These are phyloP conservation scores for Cytospora piceae DNA, from an alignment of 2,329 filamentous ascomycete genomes.

Conservation along the genomic window DNA sequence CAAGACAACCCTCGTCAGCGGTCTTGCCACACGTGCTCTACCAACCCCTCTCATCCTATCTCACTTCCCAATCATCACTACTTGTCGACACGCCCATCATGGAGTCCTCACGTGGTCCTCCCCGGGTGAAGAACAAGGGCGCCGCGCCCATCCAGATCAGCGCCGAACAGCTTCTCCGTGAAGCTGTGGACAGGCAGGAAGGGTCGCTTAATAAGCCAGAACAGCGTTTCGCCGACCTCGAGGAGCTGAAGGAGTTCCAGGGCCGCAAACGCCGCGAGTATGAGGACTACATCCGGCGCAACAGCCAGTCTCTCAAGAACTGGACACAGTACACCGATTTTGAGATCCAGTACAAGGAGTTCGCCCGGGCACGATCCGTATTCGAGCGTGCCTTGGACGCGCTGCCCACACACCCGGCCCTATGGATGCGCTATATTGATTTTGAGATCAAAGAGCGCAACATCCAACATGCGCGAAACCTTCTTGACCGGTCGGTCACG, in stretches of 20 bases:
- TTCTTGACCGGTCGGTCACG: conserved; percentile 92
- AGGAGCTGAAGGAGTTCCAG: conserved; percentile 97
- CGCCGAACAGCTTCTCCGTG: conserved; percentile 93
- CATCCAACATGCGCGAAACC: conserved; percentile 94
- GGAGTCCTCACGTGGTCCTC: conserved; percentile 89
- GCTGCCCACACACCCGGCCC: conserved; percentile 79
- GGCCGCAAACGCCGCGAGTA: conserved; percentile 95
- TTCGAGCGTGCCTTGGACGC: conserved; percentile 96
- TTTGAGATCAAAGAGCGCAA: conserved; percentile 90
- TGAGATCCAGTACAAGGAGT: conserved; percentile 99
- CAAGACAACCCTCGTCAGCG: not conserved
- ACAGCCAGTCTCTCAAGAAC: conserved; percentile 95
- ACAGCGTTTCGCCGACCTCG: conserved; percentile 92
- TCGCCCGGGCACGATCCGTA: conserved; percentile 84
- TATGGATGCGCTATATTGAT: conserved; percentile 95
- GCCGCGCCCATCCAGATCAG: conserved; percentile 89
- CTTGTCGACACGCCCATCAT: conserved; percentile 54
- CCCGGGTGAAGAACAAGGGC: conserved; percentile 98
- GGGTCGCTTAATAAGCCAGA: conserved; percentile 85
- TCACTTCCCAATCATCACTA: conserved; percentile 14
- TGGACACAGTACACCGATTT: conserved; percentile 98
- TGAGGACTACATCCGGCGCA: conserved; percentile 95
- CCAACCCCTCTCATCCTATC: not conserved
- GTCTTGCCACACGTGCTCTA: not conserved
- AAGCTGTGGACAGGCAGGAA: conserved; percentile 96